Evolutionary conservation across 78 protist species (phyloP).

Genomic region (Dictyostelium citrinum): DNA sequence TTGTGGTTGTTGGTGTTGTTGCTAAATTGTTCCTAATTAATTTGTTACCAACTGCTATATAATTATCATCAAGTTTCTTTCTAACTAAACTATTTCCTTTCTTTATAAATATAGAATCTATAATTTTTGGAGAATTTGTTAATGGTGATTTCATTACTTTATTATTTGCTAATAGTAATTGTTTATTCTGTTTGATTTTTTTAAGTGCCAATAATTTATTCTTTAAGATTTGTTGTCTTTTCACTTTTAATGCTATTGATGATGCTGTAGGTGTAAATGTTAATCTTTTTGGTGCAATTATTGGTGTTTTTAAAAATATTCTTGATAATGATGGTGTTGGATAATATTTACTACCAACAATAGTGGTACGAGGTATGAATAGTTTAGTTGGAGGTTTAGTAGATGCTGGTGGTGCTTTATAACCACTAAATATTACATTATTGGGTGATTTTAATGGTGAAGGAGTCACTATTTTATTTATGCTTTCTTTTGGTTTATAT

Average conservation of each 20-base stretch:
- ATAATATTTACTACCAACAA: no score
- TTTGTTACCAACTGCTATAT: conserved; percentile 20
- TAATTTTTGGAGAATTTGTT: neutral
- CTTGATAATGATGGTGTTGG: neutral
- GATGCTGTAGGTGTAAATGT: neutral
- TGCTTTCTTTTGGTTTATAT: neutral
- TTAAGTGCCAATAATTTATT: neutral
- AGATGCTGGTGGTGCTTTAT: neutral
- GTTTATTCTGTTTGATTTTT: neutral
- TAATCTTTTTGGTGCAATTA: neutral
- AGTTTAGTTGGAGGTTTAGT: neutral
- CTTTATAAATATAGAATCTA: conserved; percentile 29
- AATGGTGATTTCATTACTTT: neutral
- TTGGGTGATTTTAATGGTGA: neutral
- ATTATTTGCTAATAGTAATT: neutral
- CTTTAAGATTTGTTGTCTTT: neutral
- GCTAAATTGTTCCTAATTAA: conserved; percentile 6
- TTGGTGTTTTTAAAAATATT: neutral
- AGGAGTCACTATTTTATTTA: neutral
- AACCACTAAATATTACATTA: conserved; percentile 1
- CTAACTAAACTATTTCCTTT: conserved; percentile 35
- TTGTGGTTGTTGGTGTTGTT: conserved; percentile 2
- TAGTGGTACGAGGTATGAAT: neutral
- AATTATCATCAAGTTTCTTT: conserved; percentile 10
- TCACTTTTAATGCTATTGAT: neutral